A percentile compares a stretch with the other conserved stretches of the same genome.
Conservation (phyloP, 805 yeast genomes). For the Candida xyloterini region DNA sequence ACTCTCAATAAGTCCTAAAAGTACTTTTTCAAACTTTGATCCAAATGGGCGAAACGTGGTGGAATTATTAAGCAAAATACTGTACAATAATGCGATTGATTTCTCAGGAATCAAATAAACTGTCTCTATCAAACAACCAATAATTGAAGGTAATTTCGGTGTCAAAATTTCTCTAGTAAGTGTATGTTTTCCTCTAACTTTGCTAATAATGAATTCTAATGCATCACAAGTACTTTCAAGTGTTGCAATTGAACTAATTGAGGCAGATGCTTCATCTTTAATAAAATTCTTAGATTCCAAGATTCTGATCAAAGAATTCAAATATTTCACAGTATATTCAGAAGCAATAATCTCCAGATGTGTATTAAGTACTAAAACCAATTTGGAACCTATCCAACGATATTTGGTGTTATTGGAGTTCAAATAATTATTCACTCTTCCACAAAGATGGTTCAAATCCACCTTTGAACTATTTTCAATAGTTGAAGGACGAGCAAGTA, state of each 20-base stretch:
- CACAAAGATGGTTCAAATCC: conserved; percentile 49
- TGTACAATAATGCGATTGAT: conserved; percentile 40
- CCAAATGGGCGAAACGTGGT: conserved; percentile 82
- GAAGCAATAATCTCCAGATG: conserved; percentile 39
- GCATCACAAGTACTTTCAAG: conserved; percentile 40
- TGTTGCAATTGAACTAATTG: conserved; percentile 23
- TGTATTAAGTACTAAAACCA: conserved; percentile 41
- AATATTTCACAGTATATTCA: conserved; percentile 38
- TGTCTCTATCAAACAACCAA: conserved; percentile 50
- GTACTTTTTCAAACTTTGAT: conserved; percentile 51
- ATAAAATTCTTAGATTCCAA: conserved; percentile 38
- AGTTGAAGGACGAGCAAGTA: conserved; percentile 28
- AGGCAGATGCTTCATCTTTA: conserved; percentile 29
- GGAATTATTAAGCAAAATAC: conserved; percentile 54
- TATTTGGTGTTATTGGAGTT: conserved; percentile 42
- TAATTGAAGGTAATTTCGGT: conserved; percentile 67
- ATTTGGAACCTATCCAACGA: conserved; percentile 60
- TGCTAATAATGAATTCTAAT: conserved; percentile 39
- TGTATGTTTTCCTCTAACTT: conserved; percentile 76
- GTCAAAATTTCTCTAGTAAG: conserved; percentile 80
- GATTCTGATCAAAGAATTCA: conserved; percentile 41
- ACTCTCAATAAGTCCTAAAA: conserved; percentile 37
- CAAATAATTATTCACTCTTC: conserved; percentile 42
- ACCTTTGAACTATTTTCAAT: conserved; percentile 44
- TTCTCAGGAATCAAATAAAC: conserved; percentile 37